A percentile compares a stretch with the other conserved stretches of the same genome.
Evolutionary conservation across 331 rosid species (phyloP).

Genomic region (Erythrophleum ivorense): DNA sequence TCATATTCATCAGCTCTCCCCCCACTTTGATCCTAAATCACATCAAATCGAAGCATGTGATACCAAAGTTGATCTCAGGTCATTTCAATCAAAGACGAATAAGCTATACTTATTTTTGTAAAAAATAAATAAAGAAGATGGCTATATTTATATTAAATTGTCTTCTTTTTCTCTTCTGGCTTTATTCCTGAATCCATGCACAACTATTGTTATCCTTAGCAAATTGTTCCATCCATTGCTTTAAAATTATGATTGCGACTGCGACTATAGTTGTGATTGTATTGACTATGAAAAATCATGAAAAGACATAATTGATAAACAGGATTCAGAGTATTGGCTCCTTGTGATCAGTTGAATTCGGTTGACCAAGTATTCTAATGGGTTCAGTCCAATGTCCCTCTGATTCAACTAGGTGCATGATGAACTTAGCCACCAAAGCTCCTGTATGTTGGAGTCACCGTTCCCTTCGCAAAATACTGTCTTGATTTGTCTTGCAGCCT

Average conservation of each 20-base stretch:
- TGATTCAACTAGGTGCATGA: too few relatives aligned
- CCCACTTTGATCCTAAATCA: slow-evolving; percentile 35
- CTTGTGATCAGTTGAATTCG: too few relatives aligned
- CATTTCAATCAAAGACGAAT: slow-evolving; percentile 45
- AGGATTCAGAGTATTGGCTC: too few relatives aligned
- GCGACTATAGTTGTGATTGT: neutral
- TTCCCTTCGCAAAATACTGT: too few relatives aligned
- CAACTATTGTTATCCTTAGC: neutral
- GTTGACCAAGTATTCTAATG: too few relatives aligned
- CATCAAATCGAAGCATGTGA: slow-evolving; percentile 61
- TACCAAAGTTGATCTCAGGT: slow-evolving; percentile 46
- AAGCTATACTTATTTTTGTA: slow-evolving; percentile 40
- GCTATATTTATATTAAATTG: slow-evolving; percentile 2
- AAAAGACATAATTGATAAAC: too few relatives aligned
- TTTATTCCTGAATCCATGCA: slow-evolving; percentile 3
- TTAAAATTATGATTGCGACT: neutral
- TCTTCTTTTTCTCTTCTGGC: slow-evolving; percentile 2
- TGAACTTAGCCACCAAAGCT: too few relatives aligned
- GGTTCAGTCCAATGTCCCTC: too few relatives aligned
- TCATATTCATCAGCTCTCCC: neutral
- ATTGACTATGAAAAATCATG: too few relatives aligned
- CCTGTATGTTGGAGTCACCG: too few relatives aligned
- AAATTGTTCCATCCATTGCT: neutral
- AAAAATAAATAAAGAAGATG: neutral
- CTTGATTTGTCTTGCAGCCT: too few relatives aligned